Percentiles rank a stretch among this genome's conserved stretches.
Conservation (phyloP, 2,329 filamentous ascomycete genomes). For the Epichloe gansuensis region DNA sequence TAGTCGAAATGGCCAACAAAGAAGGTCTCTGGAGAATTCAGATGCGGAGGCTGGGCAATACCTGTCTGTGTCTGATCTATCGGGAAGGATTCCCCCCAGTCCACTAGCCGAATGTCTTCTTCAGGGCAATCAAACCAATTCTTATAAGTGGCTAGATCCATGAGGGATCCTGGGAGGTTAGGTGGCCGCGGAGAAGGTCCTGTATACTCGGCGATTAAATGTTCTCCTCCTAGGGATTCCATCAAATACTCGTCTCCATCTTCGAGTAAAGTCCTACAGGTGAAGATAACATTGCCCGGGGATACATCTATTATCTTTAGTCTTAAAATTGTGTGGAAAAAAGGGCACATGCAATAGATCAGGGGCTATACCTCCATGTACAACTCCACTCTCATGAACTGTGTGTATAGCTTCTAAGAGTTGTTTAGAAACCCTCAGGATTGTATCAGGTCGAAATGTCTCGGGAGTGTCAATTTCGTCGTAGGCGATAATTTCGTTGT, state of each 20-base stretch:
- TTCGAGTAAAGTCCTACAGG: not conserved
- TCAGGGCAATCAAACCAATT: not conserved
- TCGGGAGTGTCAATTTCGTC: not conserved
- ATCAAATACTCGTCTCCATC: not conserved
- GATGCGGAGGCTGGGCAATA: not conserved
- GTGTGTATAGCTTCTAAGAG: constrained; percentile 4
- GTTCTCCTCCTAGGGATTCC: not conserved
- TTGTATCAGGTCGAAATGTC: constrained; percentile 2
- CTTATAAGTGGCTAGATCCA: not conserved
- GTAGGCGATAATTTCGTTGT: not conserved
- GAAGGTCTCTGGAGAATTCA: constrained; percentile 5
- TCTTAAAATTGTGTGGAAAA: too few relatives aligned
- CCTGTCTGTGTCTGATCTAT: not conserved
- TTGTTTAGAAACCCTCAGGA: constrained; percentile 4
- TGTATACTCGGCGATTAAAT: not conserved
- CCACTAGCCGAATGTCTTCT: constrained; percentile 6
- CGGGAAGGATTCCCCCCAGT: constrained; percentile 7
- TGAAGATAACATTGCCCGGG: constrained; percentile 3
- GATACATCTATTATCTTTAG: constrained; percentile 5
- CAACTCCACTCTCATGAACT: not conserved
- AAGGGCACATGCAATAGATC: not conserved
- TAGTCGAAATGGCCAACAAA: constrained; percentile 2
- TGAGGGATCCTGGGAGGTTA: not conserved
- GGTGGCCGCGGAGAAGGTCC: not conserved
- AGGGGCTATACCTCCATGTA: constrained; percentile 6